phyloP scores from a whole-genome alignment of 257 asterid genomes.

The Fraxinus americana region DNA sequence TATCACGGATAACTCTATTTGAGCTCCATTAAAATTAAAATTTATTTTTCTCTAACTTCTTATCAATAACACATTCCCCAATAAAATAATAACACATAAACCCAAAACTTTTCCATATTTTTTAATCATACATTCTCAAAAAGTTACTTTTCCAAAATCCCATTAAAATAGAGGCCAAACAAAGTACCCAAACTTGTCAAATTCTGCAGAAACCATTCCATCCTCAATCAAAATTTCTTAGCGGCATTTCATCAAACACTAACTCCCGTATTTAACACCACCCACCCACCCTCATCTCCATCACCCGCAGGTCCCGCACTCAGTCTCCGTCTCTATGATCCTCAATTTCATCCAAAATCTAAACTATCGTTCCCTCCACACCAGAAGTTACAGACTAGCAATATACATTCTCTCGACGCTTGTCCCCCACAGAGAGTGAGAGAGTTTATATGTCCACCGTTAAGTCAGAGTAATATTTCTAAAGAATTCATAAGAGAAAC shows the following conservation, averaged over 20 bases:
- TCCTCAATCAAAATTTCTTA: background rate
- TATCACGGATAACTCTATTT: background rate
- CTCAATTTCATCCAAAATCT: background rate
- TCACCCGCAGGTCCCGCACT: background rate
- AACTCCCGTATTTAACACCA: background rate
- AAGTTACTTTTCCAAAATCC: too few species aligned
- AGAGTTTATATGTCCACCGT: background rate
- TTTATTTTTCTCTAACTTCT: too few species aligned
- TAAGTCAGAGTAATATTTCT: background rate
- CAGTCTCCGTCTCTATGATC: background rate
- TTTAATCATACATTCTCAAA: too few species aligned
- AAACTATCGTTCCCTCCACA: background rate
- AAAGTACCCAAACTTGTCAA: background rate
- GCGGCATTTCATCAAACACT: constrained; percentile 21
- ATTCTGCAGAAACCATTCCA: background rate
- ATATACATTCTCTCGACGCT: background rate
- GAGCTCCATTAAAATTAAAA: too few species aligned
- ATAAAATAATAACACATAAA: too few species aligned
- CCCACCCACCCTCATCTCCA: background rate
- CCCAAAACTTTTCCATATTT: too few species aligned
- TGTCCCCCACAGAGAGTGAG: background rate
- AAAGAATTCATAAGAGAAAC: too few species aligned
- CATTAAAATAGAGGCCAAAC: too few species aligned
- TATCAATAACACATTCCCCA: too few species aligned
- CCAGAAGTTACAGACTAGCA: background rate